Base-by-base conservation (phyloP, 2,329 filamentous ascomycete genomes). In the Pestalotiopsis sp. region DNA sequence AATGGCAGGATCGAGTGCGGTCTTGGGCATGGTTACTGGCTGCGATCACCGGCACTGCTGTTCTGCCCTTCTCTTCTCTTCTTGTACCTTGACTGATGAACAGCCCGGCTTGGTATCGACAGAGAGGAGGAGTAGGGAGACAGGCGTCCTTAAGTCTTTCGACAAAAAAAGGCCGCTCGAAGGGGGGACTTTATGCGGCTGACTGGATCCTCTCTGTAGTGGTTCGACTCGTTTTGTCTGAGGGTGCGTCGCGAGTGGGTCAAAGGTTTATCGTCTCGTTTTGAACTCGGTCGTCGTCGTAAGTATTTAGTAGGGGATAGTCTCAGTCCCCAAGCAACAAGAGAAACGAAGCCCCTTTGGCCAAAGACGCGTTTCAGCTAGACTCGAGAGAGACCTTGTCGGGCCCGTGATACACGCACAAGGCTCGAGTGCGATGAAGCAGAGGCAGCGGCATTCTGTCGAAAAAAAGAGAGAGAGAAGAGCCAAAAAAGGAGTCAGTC, bases 1-100 rank as follows among this genome's bases (percentile, higher is more conserved):
- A 36, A 68, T 59, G 67, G 36, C 67, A 20, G 67, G 67, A 31
- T 68, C 66, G 59, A 68, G 31, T 5, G 58, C n/a, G 39, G 61
- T 23, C 27, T 36, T 36, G 31, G 66, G 31, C 66, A 68, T 68
- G 17, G 56, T 57, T 36, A 11, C 31, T 61, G 31, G 31, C 20
- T 61, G 59, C 17, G 45, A 2, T 52, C 45, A n/a, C 11, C 45
- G 20, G 17, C 17, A n/a, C 7, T 17, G 17, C 4, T 52, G n/a
- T 49, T n/a, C 45, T 52, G 14, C 45, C 20, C 41, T 49, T 49
- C 14, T 45, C 17, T 45, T 12, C 17, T 14, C 41, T n/a, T 45
- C 41, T 52, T 52, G 17, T 20, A 17, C 45, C n/a, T 4, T 9
- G 20, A n/a, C 9, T 6, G 20, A n/a, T n/a, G 20, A 4, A 59